phyloP scores from a whole-genome alignment of 1,284 basidiomycete species.

The Pholiota adiposa region DNA sequence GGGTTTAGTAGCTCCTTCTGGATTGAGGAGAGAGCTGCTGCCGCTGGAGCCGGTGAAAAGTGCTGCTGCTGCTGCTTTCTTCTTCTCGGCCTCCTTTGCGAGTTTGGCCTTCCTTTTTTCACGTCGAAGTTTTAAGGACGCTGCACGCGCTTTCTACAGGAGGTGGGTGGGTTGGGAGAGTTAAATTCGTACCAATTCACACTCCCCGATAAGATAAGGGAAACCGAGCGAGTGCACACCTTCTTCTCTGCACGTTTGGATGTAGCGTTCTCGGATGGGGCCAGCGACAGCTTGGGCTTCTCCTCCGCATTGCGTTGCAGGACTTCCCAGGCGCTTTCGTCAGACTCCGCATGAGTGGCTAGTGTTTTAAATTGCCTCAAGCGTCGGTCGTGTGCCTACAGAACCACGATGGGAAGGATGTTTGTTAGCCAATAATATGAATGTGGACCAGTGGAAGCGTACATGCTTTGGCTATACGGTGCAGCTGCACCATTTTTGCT shows the following conservation, averaged over 20 bases:
- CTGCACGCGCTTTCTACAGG: slow-evolving; percentile 43
- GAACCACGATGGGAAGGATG: neutral
- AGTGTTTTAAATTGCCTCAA: slow-evolving; percentile 51
- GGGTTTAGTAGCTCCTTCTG: neutral
- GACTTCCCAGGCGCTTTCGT: slow-evolving; percentile 53
- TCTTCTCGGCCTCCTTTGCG: slow-evolving; percentile 27
- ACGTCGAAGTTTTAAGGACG: slow-evolving; percentile 35
- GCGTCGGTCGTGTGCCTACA: slow-evolving; percentile 65
- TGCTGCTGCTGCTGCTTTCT: slow-evolving; percentile 15
- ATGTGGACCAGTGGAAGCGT: slow-evolving; percentile 28
- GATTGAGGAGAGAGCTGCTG: neutral
- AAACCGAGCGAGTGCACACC: slow-evolving; percentile 33
- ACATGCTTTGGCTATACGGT: slow-evolving; percentile 72
- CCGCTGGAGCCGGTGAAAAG: neutral
- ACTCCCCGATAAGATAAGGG: neutral
- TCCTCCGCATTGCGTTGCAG: slow-evolving; percentile 35
- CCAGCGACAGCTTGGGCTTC: slow-evolving; percentile 25
- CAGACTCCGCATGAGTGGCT: slow-evolving; percentile 42
- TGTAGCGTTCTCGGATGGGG: slow-evolving; percentile 19
- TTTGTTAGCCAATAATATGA: slow-evolving; percentile 21
- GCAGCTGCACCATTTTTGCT: slow-evolving; percentile 59
- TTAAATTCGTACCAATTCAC: neutral
- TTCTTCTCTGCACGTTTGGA: slow-evolving; percentile 66
- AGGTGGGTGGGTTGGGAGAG: neutral
- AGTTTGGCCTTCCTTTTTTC: slow-evolving; percentile 35